Evolutionary conservation across 2,329 filamentous ascomycete genomes (phyloP), one percentile per base, ranked within the genome.

Genomic region (Aspergillus pseudoviridinutans): DNA sequence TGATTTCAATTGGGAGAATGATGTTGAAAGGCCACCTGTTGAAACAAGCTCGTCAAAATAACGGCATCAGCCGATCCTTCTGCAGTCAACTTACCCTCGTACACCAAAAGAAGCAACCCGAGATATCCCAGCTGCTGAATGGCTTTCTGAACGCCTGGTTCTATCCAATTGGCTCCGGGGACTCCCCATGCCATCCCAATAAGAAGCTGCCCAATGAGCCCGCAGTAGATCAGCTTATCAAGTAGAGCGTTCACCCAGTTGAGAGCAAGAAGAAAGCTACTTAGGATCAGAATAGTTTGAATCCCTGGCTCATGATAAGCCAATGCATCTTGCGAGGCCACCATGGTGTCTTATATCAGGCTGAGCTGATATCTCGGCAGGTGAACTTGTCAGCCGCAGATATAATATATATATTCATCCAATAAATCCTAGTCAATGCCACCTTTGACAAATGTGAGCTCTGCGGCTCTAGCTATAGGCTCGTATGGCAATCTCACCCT

Each of bases 51-150:
- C 27, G 3, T 28, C 3, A 17, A 10, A 5, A 28, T 5, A 42
- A 28, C 25, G 17, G 3, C 5, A 28, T 29, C 20, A 10, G 10
- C 7, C 4, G 4, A 4, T 20, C 20, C 12, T 24, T 22, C 12
- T 25, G 8, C n/a, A 24, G 24, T 4, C 44, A 12, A 56, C 58
- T 56, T 55, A 81, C 85, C 87, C 77, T 91, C 86, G 68, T 85
- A 91, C 0, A 92, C 87, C 1, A 92, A 74, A 27, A 90, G 73
- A 6, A 92, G 80, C n/a, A 92, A 70, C 0, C 89, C 89, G 0
- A 92, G 72, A 66, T 92, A 92, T 0, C 89, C 89, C 1, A 92
- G 70, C 58, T 88, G 81, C 24, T 87, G 80, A 28, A 89, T 77
- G 0, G 79, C 77, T 20, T 80, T 66, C 71, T 92, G 80, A 1